Percentiles rank a stretch among this genome's conserved stretches.
These are phyloP conservation scores for Podospora bellae-mahoneyi DNA, from an alignment of 495 filamentous ascomycete species.

Conservation along the genomic window DNA sequence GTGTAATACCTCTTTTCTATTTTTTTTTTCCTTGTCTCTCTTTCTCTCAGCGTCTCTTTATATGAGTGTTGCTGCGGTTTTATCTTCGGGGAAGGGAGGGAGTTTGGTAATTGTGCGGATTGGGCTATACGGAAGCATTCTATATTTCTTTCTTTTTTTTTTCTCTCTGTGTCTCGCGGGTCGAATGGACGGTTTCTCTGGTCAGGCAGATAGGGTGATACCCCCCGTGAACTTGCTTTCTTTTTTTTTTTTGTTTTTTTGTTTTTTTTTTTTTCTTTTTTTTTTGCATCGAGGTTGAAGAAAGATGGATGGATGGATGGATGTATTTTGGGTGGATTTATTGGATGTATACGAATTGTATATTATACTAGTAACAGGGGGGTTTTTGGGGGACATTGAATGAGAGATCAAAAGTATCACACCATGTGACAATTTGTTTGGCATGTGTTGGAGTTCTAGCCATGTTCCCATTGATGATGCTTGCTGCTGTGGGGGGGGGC, in stretches of 20 bases:
- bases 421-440: not conserved
- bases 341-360: constrained; percentile 1
- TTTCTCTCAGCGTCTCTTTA: too few relatives aligned
- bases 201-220: not conserved
- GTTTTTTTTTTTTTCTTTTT: not conserved
- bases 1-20: not conserved
- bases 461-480: not conserved
- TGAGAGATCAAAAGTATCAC: not conserved
- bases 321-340: constrained; percentile 7
- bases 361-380: not conserved
- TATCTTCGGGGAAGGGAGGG: not conserved
- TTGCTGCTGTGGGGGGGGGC: not conserved
- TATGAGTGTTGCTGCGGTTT: not conserved
- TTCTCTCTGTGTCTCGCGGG: not conserved
- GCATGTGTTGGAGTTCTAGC: not conserved
- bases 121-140: not conserved
- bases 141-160: not conserved
- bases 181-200: not conserved
- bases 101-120: not conserved
- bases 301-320: not conserved
- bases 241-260: not conserved
- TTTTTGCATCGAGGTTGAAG: constrained; percentile 3
- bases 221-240: not conserved
- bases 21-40: not conserved
- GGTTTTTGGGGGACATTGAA: not conserved